Conservation (phyloP, 257 asterid species). For the Primulina eburnea region DNA sequence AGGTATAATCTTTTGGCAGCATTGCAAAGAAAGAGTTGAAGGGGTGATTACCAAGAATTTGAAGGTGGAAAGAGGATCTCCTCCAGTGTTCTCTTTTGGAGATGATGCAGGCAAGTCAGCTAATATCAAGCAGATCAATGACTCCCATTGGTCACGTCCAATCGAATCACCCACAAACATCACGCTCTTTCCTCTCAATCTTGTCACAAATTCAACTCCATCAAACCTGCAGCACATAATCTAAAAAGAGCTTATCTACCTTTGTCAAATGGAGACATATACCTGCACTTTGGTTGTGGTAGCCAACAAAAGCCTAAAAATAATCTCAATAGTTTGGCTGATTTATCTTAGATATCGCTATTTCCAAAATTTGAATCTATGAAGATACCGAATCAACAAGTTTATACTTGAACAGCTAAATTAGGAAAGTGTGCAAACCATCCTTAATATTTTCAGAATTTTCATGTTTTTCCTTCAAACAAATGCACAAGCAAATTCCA, state of each 20-base stretch:
- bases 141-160: conserved; percentile 92
- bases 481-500: too few relatives aligned
- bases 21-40: not conserved
- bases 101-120: conserved; percentile 56
- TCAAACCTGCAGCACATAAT: conserved; percentile 35
- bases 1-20: not conserved
- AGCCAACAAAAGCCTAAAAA: too few relatives aligned
- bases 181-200: conserved; percentile 62
- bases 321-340: too few relatives aligned
- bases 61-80: conserved; percentile 75
- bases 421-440: not conserved
- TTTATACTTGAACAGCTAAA: not conserved
- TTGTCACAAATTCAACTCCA: conserved; percentile 41
- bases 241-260: not conserved
- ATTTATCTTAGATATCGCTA: too few relatives aligned
- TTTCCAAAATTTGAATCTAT: not conserved
- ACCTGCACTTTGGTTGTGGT: too few relatives aligned
- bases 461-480: not conserved
- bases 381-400: not conserved
- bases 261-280: too few relatives aligned
- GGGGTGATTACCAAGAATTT: conserved; percentile 53
- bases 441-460: not conserved
- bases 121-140: conserved; percentile 74
- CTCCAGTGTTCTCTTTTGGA: conserved; percentile 52
- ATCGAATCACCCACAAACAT: conserved; percentile 97